These are phyloP conservation scores for Conringia planisiliqua DNA, from an alignment of 345 rosid species.

Conservation along the genomic window DNA sequence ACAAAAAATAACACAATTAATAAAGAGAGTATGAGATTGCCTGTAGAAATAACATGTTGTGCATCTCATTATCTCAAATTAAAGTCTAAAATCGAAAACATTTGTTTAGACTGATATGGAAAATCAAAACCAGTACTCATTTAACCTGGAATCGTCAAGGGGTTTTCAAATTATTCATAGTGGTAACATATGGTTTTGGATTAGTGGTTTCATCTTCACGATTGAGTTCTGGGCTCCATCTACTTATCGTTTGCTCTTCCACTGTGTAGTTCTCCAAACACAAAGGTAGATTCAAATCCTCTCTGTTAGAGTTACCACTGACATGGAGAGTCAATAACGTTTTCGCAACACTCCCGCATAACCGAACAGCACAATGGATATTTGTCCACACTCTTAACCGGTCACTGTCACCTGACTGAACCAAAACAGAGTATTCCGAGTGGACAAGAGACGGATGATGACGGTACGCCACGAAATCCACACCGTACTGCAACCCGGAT, in stretches of 20 bases:
- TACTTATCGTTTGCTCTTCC: conserved; percentile 50
- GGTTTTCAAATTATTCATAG: not conserved
- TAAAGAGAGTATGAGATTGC: not conserved
- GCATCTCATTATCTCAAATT: not conserved
- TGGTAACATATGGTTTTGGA: conserved; percentile 4
- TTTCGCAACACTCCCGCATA: conserved; percentile 83
- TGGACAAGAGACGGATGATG: conserved; percentile 88
- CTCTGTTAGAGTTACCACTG: conserved; percentile 36
- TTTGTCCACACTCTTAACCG: conserved; percentile 73
- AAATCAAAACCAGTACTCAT: not conserved
- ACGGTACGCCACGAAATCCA: conserved; percentile 70
- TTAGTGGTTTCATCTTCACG: conserved; percentile 49
- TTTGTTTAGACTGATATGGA: not conserved
- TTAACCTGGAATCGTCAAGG: not conserved
- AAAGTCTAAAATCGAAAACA: not conserved
- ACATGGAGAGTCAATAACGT: conserved; percentile 51
- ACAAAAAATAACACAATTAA: not conserved
- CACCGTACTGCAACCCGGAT: conserved; percentile 71
- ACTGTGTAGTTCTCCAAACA: conserved; percentile 49
- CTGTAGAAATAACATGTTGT: not conserved
- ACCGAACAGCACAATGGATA: conserved; percentile 54
- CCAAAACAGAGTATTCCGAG: conserved; percentile 71
- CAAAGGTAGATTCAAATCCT: conserved; percentile 27
- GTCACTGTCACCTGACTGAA: conserved; percentile 35
- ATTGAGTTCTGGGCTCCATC: conserved; percentile 68